Evolutionary conservation across 2,329 filamentous ascomycete genomes (phyloP), one percentile per base, ranked within the genome.

Genomic region (Fusarium zealandicum): DNA sequence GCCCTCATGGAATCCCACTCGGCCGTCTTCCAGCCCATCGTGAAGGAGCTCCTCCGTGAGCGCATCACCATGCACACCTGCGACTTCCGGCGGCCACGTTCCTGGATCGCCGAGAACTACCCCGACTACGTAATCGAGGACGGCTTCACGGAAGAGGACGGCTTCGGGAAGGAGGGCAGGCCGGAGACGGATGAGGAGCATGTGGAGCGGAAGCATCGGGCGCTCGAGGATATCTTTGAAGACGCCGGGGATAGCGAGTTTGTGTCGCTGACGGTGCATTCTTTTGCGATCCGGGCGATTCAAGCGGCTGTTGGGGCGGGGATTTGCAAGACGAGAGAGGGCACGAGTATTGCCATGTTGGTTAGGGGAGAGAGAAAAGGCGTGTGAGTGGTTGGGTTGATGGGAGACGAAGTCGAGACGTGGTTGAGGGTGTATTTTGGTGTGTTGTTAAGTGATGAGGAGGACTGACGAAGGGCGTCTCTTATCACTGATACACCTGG

Each of bases 1-100:
- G 75, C 74, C 1, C 68, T 86, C 6, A 62, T 71, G 47, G 49
- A 61, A 11, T 54, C 60, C 42, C 73, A 49, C 59, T 79, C 32
- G 69, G 65, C 60, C 10, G 72, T 74, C 0, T 84, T 84, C 56
- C 71, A 68, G 6, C 83, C 83, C 0, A 71, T 78, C 2, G 70
- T 88, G 64, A 86, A 85, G 66, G 85, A 88, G 52, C 67, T 79
- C 5, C 73, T 87, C 12, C 76, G 86, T 16, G 85, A 89, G 68
- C 79, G 81, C 3, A 77, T 85, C 51, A 84, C 82, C 8, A 75
- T 80, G 47, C 85, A 88, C 66, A 87, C 84, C 0, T 88, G 85
- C 66, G 84, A 88, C 67, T 77, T 81, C 13, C 76, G 85, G 13
- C 78, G 78, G 42, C 69, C 73, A 7, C 75, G 74, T 36, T 73